Conservation (phyloP, 345 rosid genomes). For the Ailanthus altissimus region DNA sequence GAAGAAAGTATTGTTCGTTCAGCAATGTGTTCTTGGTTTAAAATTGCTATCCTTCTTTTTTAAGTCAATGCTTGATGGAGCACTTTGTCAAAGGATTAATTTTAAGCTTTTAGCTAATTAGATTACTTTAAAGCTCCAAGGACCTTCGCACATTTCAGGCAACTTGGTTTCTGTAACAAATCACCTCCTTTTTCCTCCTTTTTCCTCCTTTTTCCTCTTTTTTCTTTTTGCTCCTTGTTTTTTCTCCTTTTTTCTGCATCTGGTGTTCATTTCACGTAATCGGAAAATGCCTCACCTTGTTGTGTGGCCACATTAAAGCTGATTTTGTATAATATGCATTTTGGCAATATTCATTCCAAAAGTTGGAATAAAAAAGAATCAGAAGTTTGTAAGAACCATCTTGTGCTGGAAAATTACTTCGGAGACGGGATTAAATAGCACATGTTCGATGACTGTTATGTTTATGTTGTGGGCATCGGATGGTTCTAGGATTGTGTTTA, state of each 20-base stretch:
- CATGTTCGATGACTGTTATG: background rate
- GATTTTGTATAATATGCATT: background rate
- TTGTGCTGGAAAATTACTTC: too few relatives aligned
- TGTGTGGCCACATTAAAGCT: background rate
- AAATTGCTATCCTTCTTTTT: background rate
- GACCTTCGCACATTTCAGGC: background rate
- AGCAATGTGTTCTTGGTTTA: background rate
- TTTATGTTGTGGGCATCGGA: too few relatives aligned
- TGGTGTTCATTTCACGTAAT: background rate
- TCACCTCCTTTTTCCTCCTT: background rate
- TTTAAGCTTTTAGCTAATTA: too few relatives aligned
- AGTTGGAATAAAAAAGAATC: too few relatives aligned
- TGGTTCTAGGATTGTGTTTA: too few relatives aligned
- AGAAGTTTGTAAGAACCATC: background rate
- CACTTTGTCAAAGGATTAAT: background rate
- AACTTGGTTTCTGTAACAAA: background rate
- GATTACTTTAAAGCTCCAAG: background rate
- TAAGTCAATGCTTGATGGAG: background rate
- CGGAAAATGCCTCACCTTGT: too few relatives aligned
- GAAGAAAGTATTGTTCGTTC: constrained; percentile 16
- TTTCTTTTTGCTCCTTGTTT: background rate
- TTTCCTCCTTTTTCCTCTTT: background rate
- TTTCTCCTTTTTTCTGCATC: background rate
- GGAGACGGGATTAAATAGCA: too few relatives aligned
- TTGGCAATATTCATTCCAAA: background rate